phyloP scores from a whole-genome alignment of 1,284 basidiomycete species.

The Apiotrichum laibachii region DNA sequence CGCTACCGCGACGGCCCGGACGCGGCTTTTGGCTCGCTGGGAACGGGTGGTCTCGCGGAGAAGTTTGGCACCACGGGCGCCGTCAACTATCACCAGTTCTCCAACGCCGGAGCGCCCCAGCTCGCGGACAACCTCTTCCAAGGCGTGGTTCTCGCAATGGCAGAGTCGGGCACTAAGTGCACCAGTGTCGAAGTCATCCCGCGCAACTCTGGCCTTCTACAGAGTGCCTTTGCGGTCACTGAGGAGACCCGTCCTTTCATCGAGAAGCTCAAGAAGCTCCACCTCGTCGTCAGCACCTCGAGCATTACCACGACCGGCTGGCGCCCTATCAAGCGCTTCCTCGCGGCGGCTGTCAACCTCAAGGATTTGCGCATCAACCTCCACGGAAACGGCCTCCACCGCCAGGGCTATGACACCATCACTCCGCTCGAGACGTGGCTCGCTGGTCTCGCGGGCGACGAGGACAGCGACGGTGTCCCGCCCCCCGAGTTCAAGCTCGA shows the following conservation, averaged over 20 bases:
- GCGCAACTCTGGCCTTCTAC: neutral
- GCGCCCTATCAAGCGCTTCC: neutral
- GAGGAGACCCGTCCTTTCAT: neutral
- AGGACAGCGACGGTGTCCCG: neutral
- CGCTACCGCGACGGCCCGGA: conserved; percentile 14
- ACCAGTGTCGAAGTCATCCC: conserved; percentile 11
- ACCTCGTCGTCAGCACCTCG: neutral
- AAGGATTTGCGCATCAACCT: conserved; percentile 4
- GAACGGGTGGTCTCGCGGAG: neutral
- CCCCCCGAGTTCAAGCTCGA: neutral
- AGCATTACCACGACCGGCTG: neutral
- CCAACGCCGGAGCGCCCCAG: neutral
- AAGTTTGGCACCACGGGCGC: neutral
- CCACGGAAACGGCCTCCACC: neutral
- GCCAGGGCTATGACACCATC: too few relatives aligned
- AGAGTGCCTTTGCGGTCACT: neutral
- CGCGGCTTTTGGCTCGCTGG: conserved; percentile 7
- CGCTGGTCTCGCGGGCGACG: too few relatives aligned
- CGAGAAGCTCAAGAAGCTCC: conserved; percentile 7
- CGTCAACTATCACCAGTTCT: neutral
- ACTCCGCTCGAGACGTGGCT: too few relatives aligned
- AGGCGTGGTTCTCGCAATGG: conserved; percentile 1
- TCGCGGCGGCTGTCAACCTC: neutral
- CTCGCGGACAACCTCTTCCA: conserved; percentile 1
- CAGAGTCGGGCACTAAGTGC: neutral